Base-by-base conservation (phyloP, 2,329 filamentous ascomycete species). In the Lachnellula cervina region DNA sequence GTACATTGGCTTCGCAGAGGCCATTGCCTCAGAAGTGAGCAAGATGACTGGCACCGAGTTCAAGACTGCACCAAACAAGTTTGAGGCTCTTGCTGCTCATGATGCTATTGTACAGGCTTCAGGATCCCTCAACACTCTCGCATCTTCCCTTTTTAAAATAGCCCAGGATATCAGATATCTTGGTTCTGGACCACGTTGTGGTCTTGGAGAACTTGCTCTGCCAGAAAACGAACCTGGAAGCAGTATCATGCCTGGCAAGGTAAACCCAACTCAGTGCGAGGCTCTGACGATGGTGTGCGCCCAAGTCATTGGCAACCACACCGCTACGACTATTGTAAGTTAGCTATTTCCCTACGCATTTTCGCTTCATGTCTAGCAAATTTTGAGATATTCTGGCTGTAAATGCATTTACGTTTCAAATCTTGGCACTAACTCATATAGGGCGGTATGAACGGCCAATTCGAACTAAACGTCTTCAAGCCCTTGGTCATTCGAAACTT, bases 401-500 rank as follows among this genome's bases (percentile, higher is more conserved):
- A 11, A 32, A 32, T 32, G 28, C 28, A 32, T 32, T 13, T 9
- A 32, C 9, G 9, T 32, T 28, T 6, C 25, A 28, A 8, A 16
- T 17, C 16, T 44, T 21, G 19, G 13, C 19, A 44, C 42, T 44
- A 23, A 47, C 23, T 28, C 9, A n/a, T 32, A 5, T 14, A 47
- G 44, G 90, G 91, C 61, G 94, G 93, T 70, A 95, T 95, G 79
- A 96, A 94, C 77, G 94, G 94, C 64, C 95, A 97, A 78, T 99
- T 99, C 68, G 94, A 97, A 77, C 83, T 99, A 65, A 99, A 97
- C 76, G 94, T 97, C 54, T 99, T 96, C 84, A 97, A 97, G 82
- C 94, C 94, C 44, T 83, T 97, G 57, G 82, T 99, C 72, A 97
- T 97, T 75, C 83, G 88, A 74, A 97, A 97, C 78, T 79, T 97